Evolutionary conservation across 306 rosid species (phyloP).

Genomic region (Senna tora): DNA sequence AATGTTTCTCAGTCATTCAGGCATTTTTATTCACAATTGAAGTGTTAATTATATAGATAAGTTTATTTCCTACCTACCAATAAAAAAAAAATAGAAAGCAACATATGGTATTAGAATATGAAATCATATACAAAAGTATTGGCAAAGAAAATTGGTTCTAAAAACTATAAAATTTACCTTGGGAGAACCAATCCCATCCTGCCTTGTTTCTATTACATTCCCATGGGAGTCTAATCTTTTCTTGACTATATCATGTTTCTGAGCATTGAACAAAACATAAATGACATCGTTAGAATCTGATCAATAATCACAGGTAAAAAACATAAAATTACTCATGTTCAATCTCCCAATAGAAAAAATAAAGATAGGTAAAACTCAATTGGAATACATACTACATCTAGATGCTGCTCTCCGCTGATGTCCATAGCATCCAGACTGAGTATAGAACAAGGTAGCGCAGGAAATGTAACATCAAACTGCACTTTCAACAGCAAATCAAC

Average conservation of each 20-base stretch:
- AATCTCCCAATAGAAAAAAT: not conserved
- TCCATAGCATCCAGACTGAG: slow-evolving; percentile 98
- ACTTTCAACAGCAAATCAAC: slow-evolving; percentile 46
- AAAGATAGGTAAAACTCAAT: slow-evolving; percentile 14
- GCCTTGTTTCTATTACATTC: slow-evolving; percentile 86
- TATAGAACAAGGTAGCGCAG: slow-evolving; percentile 93
- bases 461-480: slow-evolving; percentile 98
- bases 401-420: slow-evolving; percentile 98
- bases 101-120: slow-evolving; percentile 5
- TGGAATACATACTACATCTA: slow-evolving; percentile 79
- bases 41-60: not conserved
- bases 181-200: slow-evolving; percentile 90
- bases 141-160: not conserved
- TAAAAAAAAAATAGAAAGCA: not conserved
- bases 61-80: not conserved
- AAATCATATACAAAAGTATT: not conserved
- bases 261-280: slow-evolving; percentile 37
- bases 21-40: not conserved
- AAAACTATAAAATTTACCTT: slow-evolving; percentile 52
- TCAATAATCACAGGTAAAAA: slow-evolving; percentile 9
- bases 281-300: slow-evolving; percentile 6
- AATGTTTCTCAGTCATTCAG: not conserved
- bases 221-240: slow-evolving; percentile 90
- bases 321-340: not conserved
- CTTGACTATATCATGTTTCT: slow-evolving; percentile 95